Base-by-base conservation (phyloP, 2,329 filamentous ascomycete genomes). In the Pseudopithomyces chartarum region DNA sequence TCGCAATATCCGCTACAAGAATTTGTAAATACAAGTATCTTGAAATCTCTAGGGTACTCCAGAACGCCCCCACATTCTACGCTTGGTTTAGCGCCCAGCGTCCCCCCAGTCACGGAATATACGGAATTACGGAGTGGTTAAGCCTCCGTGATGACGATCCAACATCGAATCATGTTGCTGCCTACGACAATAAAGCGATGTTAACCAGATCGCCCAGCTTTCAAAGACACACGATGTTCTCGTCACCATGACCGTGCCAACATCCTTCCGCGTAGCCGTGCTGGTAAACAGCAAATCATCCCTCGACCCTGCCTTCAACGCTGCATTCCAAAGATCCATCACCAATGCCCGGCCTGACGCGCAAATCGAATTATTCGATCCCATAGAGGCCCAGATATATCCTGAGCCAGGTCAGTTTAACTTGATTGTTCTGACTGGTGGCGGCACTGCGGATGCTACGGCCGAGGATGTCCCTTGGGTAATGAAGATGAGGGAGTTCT, bases 31-130 rank as follows among this genome's bases (percentile, higher is more conserved):
- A n/a, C n/a, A n/a, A n/a, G n/a, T n/a, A n/a, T n/a, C n/a, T n/a
- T n/a, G n/a, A n/a, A n/a, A n/a, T n/a, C n/a, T n/a, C n/a, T n/a
- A n/a, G 26, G 8, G 26, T 5, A 29, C 4, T 29, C 26, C 5
- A 8, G 26, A 29, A 29, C 26, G 26, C 26, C 26, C 26, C 26
- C 26, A 29, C 26, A 29, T 29, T 29, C 26, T 3, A 62, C 69
- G 0, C 73, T 74, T 49, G 71, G 71, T 1, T 69, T 74, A 36
- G 52, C 66, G 6, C 60, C 72, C 0, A 49, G 60, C 1, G 60
- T 65, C 6, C 60, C 72, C 3, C 53, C 56, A n/a, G 40, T 39
- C 1, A 55, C 57, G 2, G 43, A 53, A 15, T 71, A 68, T 48
- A 61, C 55, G 26, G 26, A 29, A 29, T 29, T 5, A 5, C 26